These are phyloP conservation scores for Prunus yedoensis DNA, from an alignment of 331 rosid genomes.

Conservation along the genomic window DNA sequence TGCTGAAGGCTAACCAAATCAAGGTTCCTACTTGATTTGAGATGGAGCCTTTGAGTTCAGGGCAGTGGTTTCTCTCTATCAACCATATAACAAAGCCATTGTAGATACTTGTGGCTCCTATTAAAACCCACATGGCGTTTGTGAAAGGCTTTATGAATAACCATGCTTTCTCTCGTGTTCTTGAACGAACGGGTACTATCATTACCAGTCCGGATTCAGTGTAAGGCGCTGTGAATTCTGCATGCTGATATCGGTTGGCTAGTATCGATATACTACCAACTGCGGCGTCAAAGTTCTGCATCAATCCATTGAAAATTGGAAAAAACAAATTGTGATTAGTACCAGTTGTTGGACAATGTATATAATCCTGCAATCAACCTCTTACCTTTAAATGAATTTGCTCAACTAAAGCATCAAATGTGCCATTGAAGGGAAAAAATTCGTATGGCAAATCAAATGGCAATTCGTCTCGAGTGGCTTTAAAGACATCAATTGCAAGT, in stretches of 20 bases:
- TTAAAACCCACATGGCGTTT: slow-evolving; percentile 38
- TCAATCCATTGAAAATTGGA: neutral
- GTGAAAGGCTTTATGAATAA: slow-evolving; percentile 48
- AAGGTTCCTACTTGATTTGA: slow-evolving; percentile 31
- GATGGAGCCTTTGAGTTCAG: slow-evolving; percentile 29
- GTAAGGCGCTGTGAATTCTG: slow-evolving; percentile 20
- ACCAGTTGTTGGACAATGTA: neutral
- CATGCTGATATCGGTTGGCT: neutral
- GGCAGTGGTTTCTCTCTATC: slow-evolving; percentile 37
- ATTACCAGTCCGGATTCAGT: slow-evolving; percentile 45
- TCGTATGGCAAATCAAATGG: slow-evolving; percentile 13
- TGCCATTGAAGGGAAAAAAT: neutral
- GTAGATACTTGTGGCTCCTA: slow-evolving; percentile 27
- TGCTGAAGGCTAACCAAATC: slow-evolving; percentile 35
- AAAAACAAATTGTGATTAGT: neutral
- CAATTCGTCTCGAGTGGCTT: neutral
- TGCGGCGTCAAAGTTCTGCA: slow-evolving; percentile 40
- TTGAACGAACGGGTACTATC: slow-evolving; percentile 34
- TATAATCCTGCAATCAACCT: neutral
- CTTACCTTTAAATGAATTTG: slow-evolving; percentile 16
- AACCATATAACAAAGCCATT: slow-evolving; percentile 52
- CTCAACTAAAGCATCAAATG: slow-evolving; percentile 17
- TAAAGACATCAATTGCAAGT: slow-evolving; percentile 22
- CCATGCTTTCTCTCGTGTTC: slow-evolving; percentile 26
- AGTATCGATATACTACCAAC: slow-evolving; percentile 27